Evolutionary conservation across 1,284 basidiomycete genomes (phyloP), one percentile per base, ranked within the genome.

Genomic region (Cryptococcus amylolentus): DNA sequence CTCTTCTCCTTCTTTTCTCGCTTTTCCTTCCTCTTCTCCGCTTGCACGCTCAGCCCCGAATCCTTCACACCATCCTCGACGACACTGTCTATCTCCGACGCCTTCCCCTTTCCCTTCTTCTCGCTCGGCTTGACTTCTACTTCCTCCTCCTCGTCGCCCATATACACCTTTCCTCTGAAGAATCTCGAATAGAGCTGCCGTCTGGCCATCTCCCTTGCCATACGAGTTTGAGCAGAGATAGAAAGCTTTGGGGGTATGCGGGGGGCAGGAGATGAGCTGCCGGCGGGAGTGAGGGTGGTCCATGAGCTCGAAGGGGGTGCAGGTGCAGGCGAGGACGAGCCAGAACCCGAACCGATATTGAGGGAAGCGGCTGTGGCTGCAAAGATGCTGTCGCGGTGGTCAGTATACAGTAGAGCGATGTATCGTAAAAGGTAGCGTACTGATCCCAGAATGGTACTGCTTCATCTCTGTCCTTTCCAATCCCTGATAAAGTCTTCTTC

Each of bases 381-480:
- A 71, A 89, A 93, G 50, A 92, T 78, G 70, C 89, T 92, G 41
- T 42, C 14, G 40, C n/a, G 12, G 5, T 37, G 7, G 38, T 51
- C 26, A 43, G 39, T 27, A 5, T 12, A 16, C 4, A 37, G 35
- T 9, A 37, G 26, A 4, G 1, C 14, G 2, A 47, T 40, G 23
- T 39, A 45, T n/a, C 52, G 6, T 47, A 48, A 26, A 16, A 16
- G 20, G 5, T 42, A 39, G 83, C 87, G 74, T 67, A 93, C 91
- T 93, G 89, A 74, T 96, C 91, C 91, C 91, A 96, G 83, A 95
- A 96, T 48, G 90, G 89, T 71, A 93, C 91, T 0, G 89, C 89
- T 65, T 92, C 91, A 71, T 94, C 91, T 60, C 91, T 82, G 75
- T 95, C 91, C 73, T 90, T 91, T 54, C 92, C 92, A 53, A 96